Conservation (phyloP, 257 asterid genomes). For the Solanum pinnatisectum region DNA sequence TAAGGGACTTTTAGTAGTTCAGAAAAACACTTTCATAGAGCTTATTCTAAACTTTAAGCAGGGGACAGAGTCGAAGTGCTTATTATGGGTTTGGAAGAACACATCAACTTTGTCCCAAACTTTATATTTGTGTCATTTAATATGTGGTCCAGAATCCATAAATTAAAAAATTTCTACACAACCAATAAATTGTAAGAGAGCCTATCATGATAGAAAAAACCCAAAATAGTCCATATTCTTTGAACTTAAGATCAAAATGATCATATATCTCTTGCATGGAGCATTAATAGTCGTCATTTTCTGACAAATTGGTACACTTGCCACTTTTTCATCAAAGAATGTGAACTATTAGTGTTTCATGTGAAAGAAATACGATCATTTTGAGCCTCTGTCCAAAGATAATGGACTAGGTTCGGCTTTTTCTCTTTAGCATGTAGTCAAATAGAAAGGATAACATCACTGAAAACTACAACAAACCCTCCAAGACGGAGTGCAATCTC, state of each 20-base stretch:
- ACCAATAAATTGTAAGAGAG: background rate
- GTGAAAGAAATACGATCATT: background rate
- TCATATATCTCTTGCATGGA: background rate
- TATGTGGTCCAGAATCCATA: background rate
- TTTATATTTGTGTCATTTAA: background rate
- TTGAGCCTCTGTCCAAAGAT: background rate
- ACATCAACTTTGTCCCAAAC: background rate
- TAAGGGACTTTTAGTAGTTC: background rate
- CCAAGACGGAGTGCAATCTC: background rate
- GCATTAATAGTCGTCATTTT: background rate
- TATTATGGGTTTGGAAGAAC: background rate
- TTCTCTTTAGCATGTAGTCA: background rate
- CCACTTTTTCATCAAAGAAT: background rate
- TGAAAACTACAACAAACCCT: conserved; percentile 5
- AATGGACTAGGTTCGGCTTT: background rate
- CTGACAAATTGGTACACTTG: background rate
- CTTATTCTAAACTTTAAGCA: background rate
- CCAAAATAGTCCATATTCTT: background rate
- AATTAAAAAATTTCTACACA: background rate
- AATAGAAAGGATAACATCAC: background rate
- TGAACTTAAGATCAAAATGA: background rate
- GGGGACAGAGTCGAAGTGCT: background rate
- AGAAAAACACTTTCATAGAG: background rate
- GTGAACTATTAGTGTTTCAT: background rate
- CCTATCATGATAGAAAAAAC: background rate